phyloP scores from a whole-genome alignment of 176 grass and related monocot genomes.

The Panicum miliaceum region DNA sequence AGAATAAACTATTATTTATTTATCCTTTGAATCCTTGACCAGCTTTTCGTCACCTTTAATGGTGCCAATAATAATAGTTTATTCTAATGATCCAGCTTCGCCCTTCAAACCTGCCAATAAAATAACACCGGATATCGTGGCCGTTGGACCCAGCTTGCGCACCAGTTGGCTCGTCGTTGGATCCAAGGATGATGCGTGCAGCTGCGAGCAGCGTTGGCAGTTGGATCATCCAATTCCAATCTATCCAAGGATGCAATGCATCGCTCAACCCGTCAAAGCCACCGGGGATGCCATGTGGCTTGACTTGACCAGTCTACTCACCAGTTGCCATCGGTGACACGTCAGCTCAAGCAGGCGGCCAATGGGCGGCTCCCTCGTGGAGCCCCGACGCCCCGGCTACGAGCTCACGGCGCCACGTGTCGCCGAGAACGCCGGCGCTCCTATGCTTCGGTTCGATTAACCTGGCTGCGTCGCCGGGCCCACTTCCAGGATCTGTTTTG shows the following conservation, averaged over 20 bases:
- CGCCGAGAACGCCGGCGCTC: background rate
- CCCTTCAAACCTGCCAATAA: background rate
- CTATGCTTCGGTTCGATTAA: background rate
- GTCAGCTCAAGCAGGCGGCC: background rate
- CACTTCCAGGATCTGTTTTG: background rate
- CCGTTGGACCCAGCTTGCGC: background rate
- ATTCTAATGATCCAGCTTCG: background rate
- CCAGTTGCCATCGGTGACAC: background rate
- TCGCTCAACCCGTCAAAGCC: too few relatives aligned
- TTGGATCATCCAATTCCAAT: background rate
- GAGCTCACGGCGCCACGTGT: background rate
- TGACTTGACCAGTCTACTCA: too few relatives aligned
- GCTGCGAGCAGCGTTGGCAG: background rate
- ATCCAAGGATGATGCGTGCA: background rate
- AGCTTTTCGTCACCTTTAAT: background rate
- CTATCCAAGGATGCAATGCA: background rate
- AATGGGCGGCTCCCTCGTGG: background rate
- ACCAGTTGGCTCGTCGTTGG: background rate
- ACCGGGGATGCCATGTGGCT: too few relatives aligned
- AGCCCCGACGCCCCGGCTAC: background rate
- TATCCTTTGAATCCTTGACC: slow-evolving; percentile 16
- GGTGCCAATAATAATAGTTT: background rate
- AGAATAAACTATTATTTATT: background rate
- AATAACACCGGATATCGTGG: background rate
- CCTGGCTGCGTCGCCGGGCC: background rate